Conservation (phyloP, 768 basidiomycete species). For the Boletales sp. region DNA sequence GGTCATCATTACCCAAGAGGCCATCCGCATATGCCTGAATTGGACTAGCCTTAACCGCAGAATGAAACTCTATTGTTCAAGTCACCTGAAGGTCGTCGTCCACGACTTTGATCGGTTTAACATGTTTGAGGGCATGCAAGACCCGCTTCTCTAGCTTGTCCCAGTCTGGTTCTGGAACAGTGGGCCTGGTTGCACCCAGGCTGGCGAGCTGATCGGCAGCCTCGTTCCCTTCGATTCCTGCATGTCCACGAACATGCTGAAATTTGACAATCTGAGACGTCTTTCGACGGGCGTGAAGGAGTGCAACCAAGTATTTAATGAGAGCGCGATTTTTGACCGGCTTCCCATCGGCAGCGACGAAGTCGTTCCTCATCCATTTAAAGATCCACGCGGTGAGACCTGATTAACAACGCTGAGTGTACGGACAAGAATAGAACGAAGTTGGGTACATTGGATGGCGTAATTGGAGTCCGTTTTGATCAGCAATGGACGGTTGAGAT, state of each 20-base stretch:
- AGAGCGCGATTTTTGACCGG: constrained; percentile 71
- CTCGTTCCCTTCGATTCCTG: constrained; percentile 79
- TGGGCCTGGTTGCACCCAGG: constrained; percentile 42
- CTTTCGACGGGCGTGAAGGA: constrained; percentile 50
- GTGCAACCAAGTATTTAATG: constrained; percentile 65
- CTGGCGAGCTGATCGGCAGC: constrained; percentile 77
- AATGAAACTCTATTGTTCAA: not conserved
- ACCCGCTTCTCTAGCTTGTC: constrained; percentile 20
- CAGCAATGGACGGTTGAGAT: constrained; percentile 49
- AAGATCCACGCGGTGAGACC: constrained; percentile 68
- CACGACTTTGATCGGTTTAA: not conserved
- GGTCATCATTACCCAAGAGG: constrained; percentile 33
- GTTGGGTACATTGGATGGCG: constrained; percentile 62
- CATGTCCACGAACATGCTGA: constrained; percentile 76
- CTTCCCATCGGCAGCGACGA: constrained; percentile 41
- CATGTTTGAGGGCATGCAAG: constrained; percentile 10
- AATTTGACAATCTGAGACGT: constrained; percentile 57
- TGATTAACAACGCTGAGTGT: constrained; percentile 28
- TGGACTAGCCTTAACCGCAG: constrained; percentile 4
- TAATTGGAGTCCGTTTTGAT: constrained; percentile 89
- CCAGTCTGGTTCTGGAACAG: constrained; percentile 59
- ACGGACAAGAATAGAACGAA: not conserved
- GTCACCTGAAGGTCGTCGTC: constrained; percentile 21
- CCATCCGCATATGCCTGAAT: constrained; percentile 33
- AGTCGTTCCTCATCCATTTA: constrained; percentile 61